Evolutionary conservation across 495 filamentous ascomycete species (phyloP).

Genomic region (Acidiella bohemica): DNA sequence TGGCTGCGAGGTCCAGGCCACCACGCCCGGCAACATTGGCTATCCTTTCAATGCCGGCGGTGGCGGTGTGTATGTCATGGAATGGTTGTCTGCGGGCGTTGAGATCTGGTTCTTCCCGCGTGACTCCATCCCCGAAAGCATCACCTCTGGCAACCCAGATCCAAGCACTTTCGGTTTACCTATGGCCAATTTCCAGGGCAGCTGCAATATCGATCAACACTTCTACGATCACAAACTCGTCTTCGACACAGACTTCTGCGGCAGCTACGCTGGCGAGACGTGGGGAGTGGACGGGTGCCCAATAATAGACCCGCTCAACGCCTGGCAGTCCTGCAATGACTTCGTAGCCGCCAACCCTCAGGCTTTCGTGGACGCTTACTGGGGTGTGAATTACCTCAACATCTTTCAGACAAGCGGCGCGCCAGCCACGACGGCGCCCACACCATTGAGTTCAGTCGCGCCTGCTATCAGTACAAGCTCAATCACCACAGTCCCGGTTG

Average conservation of each 20-base stretch:
- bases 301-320: not conserved
- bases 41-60: conserved; percentile 49
- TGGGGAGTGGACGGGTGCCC: conserved; percentile 1
- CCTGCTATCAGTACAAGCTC: conserved; percentile 7
- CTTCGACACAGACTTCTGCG: conserved; percentile 79
- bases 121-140: conserved; percentile 42
- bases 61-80: conserved; percentile 67
- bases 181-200: conserved; percentile 45
- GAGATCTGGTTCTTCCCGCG: conserved; percentile 74
- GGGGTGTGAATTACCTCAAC: conserved; percentile 26
- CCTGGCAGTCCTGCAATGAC: conserved; percentile 21
- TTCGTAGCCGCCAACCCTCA: conserved; percentile 26
- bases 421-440: not conserved
- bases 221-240: conserved; percentile 67
- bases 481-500: not conserved
- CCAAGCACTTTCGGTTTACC: conserved; percentile 43
- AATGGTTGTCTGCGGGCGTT: conserved; percentile 58
- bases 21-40: conserved; percentile 41
- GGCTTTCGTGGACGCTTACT: conserved; percentile 25
- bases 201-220: conserved; percentile 48
- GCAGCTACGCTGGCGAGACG: conserved; percentile 63
- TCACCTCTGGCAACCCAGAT: conserved; percentile 32
- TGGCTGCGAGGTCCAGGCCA: conserved; percentile 4
- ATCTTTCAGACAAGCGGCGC: conserved; percentile 17
- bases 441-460: conserved; percentile 6